Evolutionary conservation across 805 yeast species (phyloP).

Genomic region (Yarrowia sp.): DNA sequence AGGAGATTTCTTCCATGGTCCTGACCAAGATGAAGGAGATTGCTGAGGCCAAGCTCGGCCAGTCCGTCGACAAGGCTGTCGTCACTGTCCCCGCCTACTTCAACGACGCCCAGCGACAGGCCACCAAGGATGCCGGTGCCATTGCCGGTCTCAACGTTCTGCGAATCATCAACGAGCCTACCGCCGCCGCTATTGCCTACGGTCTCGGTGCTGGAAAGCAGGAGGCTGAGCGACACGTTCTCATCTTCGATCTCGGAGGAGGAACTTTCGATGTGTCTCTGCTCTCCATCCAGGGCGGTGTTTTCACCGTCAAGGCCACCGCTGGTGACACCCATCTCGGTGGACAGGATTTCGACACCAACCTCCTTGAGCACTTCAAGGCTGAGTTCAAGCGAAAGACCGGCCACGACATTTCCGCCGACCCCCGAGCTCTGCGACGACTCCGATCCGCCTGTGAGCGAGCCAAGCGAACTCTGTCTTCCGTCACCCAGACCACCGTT

Average conservation of each 20-base stretch:
- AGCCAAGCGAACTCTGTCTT: constrained; percentile 97
- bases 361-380: constrained; percentile 89
- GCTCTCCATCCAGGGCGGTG: constrained; percentile 91
- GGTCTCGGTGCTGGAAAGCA: constrained; percentile 90
- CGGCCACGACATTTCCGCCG: constrained; percentile 82
- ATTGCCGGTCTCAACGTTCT: constrained; percentile 81
- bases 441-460: constrained; percentile 98
- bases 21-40: constrained; percentile 82
- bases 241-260: constrained; percentile 95
- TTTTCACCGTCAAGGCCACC: constrained; percentile 93
- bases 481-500: constrained; percentile 92
- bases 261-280: constrained; percentile 97
- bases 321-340: constrained; percentile 99
- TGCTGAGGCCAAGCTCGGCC: constrained; percentile 80
- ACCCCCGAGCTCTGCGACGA: constrained; percentile 96
- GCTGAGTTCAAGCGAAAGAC: constrained; percentile 94
- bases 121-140: constrained; percentile 86
- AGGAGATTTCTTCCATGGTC: constrained; percentile 93
- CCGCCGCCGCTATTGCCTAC: constrained; percentile 97
- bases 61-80: constrained; percentile 78
- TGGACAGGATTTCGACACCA: constrained; percentile 98
- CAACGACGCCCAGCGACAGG: constrained; percentile 87
- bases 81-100: constrained; percentile 86
- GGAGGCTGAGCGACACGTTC: constrained; percentile 79
- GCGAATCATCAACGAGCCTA: constrained; percentile 86